Conservation (phyloP, 164 flowering plant genomes). For the Vitis riparia region DNA sequence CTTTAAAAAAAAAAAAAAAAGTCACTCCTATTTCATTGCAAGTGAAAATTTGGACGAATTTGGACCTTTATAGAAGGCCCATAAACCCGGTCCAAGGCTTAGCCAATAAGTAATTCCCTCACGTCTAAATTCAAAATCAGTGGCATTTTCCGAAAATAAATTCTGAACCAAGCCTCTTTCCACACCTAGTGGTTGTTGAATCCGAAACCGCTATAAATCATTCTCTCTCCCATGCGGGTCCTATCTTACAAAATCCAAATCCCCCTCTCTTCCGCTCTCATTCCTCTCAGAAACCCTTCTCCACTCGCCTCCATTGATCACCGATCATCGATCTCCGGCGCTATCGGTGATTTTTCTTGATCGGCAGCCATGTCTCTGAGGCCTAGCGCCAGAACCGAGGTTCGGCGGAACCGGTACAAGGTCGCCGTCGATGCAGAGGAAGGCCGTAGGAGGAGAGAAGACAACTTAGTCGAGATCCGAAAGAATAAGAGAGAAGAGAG, state of each 20-base stretch:
- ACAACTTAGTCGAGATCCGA: constrained; percentile 68
- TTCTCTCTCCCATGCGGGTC: background rate
- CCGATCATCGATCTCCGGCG: too few relatives aligned
- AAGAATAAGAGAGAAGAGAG: constrained; percentile 59
- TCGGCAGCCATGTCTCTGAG: constrained; percentile 49
- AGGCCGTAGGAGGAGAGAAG: constrained; percentile 63
- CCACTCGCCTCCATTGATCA: background rate
- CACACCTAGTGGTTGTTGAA: background rate
- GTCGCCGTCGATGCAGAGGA: constrained; percentile 67
- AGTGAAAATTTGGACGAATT: too few relatives aligned
- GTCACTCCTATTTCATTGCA: too few relatives aligned
- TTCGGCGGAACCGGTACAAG: constrained; percentile 59
- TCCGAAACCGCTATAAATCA: background rate
- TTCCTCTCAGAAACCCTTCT: background rate
- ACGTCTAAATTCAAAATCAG: background rate
- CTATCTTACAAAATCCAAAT: constrained; percentile 8
- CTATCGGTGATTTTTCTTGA: constrained; percentile 3
- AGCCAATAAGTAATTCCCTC: background rate
- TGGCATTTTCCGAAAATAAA: constrained; percentile 5
- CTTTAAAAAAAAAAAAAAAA: too few relatives aligned
- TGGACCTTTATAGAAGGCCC: too few relatives aligned
- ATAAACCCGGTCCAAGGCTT: too few relatives aligned
- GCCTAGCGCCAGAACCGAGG: constrained; percentile 55
- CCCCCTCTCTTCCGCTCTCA: background rate
- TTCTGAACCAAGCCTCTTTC: background rate